phyloP scores from a whole-genome alignment of 2,329 filamentous ascomycete genomes.

The Didymosphaeria variabile region DNA sequence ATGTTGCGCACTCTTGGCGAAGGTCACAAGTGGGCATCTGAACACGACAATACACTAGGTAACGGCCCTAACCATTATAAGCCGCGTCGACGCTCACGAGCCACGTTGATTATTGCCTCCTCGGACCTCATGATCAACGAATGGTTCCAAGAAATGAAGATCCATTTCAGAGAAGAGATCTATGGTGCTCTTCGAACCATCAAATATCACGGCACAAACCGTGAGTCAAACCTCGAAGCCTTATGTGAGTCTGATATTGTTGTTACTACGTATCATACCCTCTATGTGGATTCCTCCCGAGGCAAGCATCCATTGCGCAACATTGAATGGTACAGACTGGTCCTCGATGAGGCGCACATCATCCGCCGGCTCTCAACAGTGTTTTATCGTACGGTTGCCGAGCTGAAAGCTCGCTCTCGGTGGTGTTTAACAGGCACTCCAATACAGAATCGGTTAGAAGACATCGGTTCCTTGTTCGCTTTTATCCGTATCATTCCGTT shows the following conservation, averaged over 20 bases:
- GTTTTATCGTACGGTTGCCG: constrained; percentile 54
- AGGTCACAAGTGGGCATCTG: constrained; percentile 48
- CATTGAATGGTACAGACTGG: constrained; percentile 40
- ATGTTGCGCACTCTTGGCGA: constrained; percentile 54
- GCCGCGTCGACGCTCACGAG: constrained; percentile 23
- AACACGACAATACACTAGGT: not conserved
- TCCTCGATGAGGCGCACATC: constrained; percentile 56
- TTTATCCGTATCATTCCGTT: constrained; percentile 59
- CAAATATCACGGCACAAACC: constrained; percentile 38
- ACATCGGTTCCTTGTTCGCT: constrained; percentile 61
- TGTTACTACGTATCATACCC: constrained; percentile 43
- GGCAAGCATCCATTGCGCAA: constrained; percentile 24
- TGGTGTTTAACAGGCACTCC: constrained; percentile 56
- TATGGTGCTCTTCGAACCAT: constrained; percentile 20
- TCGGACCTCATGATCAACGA: constrained; percentile 45
- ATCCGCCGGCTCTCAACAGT: constrained; percentile 60
- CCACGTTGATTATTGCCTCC: constrained; percentile 41
- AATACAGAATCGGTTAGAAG: constrained; percentile 63
- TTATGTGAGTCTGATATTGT: constrained; percentile 36
- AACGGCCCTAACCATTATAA: not conserved
- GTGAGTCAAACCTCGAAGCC: constrained; percentile 18
- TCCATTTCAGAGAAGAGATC: constrained; percentile 34
- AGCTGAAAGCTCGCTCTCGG: constrained; percentile 55
- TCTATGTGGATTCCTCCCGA: constrained; percentile 26
- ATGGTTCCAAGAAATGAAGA: constrained; percentile 41